Evolutionary conservation across 2,329 filamentous ascomycete genomes (phyloP), one percentile per base, ranked within the genome.

Genomic region (Colletotrichum theobromicola): DNA sequence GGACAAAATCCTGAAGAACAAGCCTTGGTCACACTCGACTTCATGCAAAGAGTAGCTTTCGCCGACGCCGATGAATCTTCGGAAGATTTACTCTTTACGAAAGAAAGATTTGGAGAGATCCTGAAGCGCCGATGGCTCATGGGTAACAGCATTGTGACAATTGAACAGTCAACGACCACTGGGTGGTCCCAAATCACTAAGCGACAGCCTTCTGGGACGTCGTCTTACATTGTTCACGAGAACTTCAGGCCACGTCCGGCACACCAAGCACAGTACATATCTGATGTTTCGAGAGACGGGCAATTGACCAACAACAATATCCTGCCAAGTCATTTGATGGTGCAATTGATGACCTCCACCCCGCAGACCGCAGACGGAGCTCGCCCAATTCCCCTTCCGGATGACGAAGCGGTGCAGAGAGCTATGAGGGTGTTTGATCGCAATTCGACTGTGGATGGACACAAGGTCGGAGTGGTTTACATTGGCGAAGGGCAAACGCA

Each of bases 381-480:
- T 70, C 93, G 93, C 61, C 95, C 94, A 12, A 92, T 98, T 60
- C 91, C 93, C 0, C 88, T 98, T 8, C 95, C 95, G 0, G 85
- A 88, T 32, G 89, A 94, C 73, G 94, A 95, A 18, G 89, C 90
- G 35, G 91, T 93, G 3, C 89, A 91, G 46, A 92, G 96, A 77
- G 93, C 95, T 1, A 93, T 99, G 50, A 90, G 90, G 46, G 88
- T 92, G 15, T 97, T 99, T 82, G 97, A 99, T 83, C 92, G 93
- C 35, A 97, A 92, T 77, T 94, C 96, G 46, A 96, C 95, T 10
- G 93, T 99, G 6, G 97, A 99, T 83, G 95, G 95, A 8, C 95
- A 98, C 87, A 98, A 98, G 84, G 94, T 98, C 55, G 97, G 97
- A 18, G 94, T 99, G 26, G 93, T 99, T 53, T 99, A 98, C 83